Evolutionary conservation across 129 eudicot species (phyloP), one percentile per base, ranked within the genome.

Genomic region (Flaveria sonorensis): DNA sequence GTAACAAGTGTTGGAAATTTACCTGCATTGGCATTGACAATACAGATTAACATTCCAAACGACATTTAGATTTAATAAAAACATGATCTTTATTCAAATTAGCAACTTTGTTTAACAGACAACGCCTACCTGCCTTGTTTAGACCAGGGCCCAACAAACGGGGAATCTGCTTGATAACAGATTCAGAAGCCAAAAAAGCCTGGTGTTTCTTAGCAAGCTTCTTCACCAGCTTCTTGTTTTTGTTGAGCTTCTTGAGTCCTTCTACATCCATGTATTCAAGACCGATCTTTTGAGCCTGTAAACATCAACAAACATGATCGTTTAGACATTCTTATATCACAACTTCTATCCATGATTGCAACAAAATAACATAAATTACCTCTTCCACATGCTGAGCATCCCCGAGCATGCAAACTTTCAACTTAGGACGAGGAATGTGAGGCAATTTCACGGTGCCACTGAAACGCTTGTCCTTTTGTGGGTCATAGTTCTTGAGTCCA

Each of bases 301-400:
- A 15, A 15, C 0, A 73, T 39, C 13, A 24, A 16, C 10, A 7
- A 28, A 42, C 24, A 23, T 3, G 12, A 12, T n/a, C 5, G 3
- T n/a, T 51, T 9, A 30, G 20, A 6, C 15, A 26, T 23, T 42
- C 20, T 16, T 9, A 13, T 20, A 21, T 40, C 68, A 7, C 0
- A 13, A 18, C 32, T 15, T 14, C 2, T 1, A 66, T 20, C 2
- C 3, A 66, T 36, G 15, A 19, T 7, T 13, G 15, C 21, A 3
- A 63, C 8, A 40, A 43, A 43, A 16, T 19, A 43, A 36, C 4
- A 23, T 0, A 28, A 15, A 3, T 10, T 86, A 86, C 87, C 87
- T 86, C 89, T 86, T 83, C 89, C 1, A 86, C 89, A 53, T 86
- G 89, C 73, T 86, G 89, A 39, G 89, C 89, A 76, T 86, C 89